These are phyloP conservation scores for Leptosphaerulina australis DNA, from an alignment of 2,329 filamentous ascomycete species.

Conservation along the genomic window DNA sequence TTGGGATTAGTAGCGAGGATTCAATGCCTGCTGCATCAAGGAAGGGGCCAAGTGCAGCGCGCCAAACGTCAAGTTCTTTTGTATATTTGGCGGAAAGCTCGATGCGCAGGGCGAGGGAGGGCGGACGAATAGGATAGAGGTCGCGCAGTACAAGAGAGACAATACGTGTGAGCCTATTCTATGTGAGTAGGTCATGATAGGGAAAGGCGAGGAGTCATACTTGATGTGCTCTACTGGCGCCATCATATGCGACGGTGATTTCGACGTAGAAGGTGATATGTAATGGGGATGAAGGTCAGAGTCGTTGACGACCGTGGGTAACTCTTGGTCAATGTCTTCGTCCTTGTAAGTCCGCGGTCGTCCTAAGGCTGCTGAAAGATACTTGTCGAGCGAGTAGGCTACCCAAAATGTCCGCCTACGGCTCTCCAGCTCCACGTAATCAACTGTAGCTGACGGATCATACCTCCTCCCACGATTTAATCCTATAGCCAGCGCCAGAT, in stretches of 20 bases:
- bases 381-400: conserved; percentile 67
- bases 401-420: conserved; percentile 67
- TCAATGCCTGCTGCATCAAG: conserved; percentile 50
- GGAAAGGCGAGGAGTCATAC: conserved; percentile 16
- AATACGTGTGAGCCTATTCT: conserved; percentile 54
- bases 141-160: conserved; percentile 54
- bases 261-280: conserved; percentile 35
- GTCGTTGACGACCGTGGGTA: conserved; percentile 46
- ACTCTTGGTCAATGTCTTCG: conserved; percentile 65
- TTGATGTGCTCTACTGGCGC: conserved; percentile 55
- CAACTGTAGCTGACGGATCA: conserved; percentile 38
- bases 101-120: conserved; percentile 39
- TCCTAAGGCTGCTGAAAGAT: conserved; percentile 67
- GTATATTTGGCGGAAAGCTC: conserved; percentile 52
- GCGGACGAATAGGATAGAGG: conserved; percentile 51
- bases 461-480: conserved; percentile 50
- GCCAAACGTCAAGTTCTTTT: conserved; percentile 54
- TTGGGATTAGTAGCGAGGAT: conserved; percentile 53
- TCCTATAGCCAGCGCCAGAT: conserved; percentile 58
- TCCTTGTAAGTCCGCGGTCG: conserved; percentile 66
- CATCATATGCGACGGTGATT: conserved; percentile 51
- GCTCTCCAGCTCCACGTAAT: conserved; percentile 59
- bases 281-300: conserved; percentile 36
- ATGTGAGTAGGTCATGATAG: background rate
- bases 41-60: conserved; percentile 53